Evolutionary conservation across 2,329 filamentous ascomycete species (phyloP), one percentile per base, ranked within the genome.

Genomic region (Didymella pinodella): DNA sequence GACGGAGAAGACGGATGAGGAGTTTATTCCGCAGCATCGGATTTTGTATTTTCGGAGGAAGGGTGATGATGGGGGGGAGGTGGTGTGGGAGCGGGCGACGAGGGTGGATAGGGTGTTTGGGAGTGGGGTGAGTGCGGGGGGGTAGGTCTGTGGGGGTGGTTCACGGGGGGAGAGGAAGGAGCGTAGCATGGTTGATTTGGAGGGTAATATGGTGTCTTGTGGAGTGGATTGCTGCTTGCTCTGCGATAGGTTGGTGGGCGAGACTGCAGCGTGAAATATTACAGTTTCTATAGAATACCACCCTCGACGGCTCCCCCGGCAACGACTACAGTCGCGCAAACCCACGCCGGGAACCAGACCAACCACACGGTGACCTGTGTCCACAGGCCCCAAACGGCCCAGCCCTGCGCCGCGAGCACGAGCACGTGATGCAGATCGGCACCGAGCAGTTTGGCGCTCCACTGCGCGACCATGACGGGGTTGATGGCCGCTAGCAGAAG

Each of bases 261-360:
- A 11, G 28, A 29, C 28, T 29, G 28, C 28, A 29, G 10, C 7
- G 28, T 29, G 28, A 29, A 29, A 10, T 6, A 16, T 32, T 16
- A 4, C 31, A 16, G 29, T 11, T 10, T 32, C 41, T 34, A 44
- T 3, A 46, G 22, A 16, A 36, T 16, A 7, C 22, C 46, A 3
- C 46, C 53, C 46, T 66, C 59, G 56, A 67, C 62, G 12, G 61
- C 48, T 1, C 73, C 73, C 28, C 63, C 60, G 3, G 65, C 70
- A 45, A 75, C 71, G 38, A 77, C 68, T 26, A 73, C 66, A 64
- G 11, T 60, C 61, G 16, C 81, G 90, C 7, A 88, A 36, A 95
- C 76, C 93, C 93, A 97, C 7, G 92, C 92, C 0, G 93, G 93
- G 90, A 92, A 95, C 93, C 93, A 97, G 43, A 97, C 88, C 74